Base-by-base conservation (phyloP, 192 early-diverging fungal species). In the Linnemannia exigua region DNA sequence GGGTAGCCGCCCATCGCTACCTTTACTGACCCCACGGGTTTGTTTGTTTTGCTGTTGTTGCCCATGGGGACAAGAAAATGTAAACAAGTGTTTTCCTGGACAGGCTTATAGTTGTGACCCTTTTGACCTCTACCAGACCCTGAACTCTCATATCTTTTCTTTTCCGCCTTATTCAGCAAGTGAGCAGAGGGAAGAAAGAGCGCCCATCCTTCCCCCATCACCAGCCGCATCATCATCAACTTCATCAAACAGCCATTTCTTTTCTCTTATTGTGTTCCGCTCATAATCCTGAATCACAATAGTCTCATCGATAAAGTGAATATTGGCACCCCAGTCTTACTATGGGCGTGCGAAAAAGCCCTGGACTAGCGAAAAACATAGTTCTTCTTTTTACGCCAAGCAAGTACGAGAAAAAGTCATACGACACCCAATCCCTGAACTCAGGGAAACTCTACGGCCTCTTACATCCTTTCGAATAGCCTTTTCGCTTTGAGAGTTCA, bases 51-150 rank as follows among this genome's bases (percentile, higher is more conserved):
- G n/a, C 28, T 11, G 25, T 63, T n/a, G 25, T 33, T 63, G 58
- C 58, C 58, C 58, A 63, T 63, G 58, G 58, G 54, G 58, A 16
- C 28, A 63, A 15, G 25, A 0, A 33, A 31, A 20, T 48, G 52
- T 54, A 2, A 8, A 28, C 12, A 4, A 20, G 20, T 52, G 5
- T 17, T 52, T 20, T 5, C 51, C 1, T 20, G 20, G 16, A 31
- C 58, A 63, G 58, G n/a, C 3, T 28, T 15, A 63, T 31, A 12
- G n/a, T 9, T 63, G 25, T 63, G 28, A 11, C 58, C 58, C 58
- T 63, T 63, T 63, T 63, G n/a, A n/a, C n/a, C n/a, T n/a, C n/a
- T 63, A 15, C 58, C 58, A 63, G 28, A 63, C 58, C 58, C 58
- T 63, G 58, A 15, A 15, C 58, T 63, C 54, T 58, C 9, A 44